Evolutionary conservation across 2,329 filamentous ascomycete species (phyloP), one percentile per base, ranked within the genome.

Genomic region (Zymoseptoria crescenta): DNA sequence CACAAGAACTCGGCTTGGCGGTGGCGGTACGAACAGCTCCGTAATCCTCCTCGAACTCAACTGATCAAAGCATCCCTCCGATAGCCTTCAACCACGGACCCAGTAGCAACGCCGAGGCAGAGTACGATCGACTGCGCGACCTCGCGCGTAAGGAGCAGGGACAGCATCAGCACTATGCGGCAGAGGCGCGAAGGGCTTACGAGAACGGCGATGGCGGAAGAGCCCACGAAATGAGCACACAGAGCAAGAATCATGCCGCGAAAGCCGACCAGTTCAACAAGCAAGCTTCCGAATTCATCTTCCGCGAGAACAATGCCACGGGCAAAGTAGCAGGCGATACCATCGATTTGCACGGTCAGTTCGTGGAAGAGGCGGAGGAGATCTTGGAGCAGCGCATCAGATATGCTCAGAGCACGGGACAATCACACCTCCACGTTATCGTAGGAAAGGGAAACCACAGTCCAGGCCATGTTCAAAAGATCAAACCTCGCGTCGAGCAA

Each of bases 401-500:
- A 65, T 86, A 89, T 66, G 91, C 91, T 59, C 84, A 85, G 72
- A 74, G 81, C 56, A 81, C 84, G 41, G 89, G 89, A 0, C 87
- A 96, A 77, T 84, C 79, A 20, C 90, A 96, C 76, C 78, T 99
- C 58, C 91, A 96, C 76, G 92, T 96, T 49, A 96, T 99, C 69
- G 93, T 97, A 29, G 94, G 94, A 70, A 96, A 93, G 75, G 94
- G 94, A 2, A 94, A 95, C 73, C 94, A 99, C 77, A 90, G 86
- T 55, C 79, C 77, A 8, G 83, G 86, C 65, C 88, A 94, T 69
- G 81, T 97, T 24, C 91, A 96, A 75, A 96, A 94, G 80, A 86
- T 99, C 74, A 96, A 96, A 77, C 94, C 94, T n/a, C 83, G 89
- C 62, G 91, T 97, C 50, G 92, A 97, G 77, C 82, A 89, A 72